Conservation (phyloP, 192 early-diverging fungal species). For the Entrophospora sp. region DNA sequence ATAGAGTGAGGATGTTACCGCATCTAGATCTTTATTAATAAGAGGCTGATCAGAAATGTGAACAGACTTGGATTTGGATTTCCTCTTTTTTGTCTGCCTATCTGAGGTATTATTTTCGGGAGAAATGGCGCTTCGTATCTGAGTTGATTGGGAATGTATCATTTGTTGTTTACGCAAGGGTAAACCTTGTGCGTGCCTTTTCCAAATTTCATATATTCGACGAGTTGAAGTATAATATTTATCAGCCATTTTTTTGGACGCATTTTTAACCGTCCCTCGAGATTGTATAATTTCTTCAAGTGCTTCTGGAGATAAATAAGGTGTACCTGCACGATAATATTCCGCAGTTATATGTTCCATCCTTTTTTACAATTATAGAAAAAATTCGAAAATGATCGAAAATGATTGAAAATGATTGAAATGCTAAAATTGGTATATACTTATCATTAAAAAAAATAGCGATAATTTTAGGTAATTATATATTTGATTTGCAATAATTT, state of each 20-base stretch:
- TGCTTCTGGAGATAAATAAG: slow-evolving; percentile 15
- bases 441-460: not conserved
- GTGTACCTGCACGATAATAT: slow-evolving; percentile 10
- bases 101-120: no score
- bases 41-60: no score
- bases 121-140: no score
- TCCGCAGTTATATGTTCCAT: slow-evolving; percentile 1
- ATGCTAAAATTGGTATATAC: not conserved
- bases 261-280: slow-evolving; percentile 8
- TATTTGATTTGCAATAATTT: no score
- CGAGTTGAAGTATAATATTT: slow-evolving; percentile 19
- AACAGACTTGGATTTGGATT: no score
- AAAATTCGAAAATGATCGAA: not conserved
- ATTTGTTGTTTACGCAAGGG: no score
- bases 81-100: no score
- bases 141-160: no score
- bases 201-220: slow-evolving; percentile 16
- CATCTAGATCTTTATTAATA: no score
- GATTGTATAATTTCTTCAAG: slow-evolving; percentile 12
- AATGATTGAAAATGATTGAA: no score
- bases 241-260: slow-evolving; percentile 4
- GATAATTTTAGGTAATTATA: slow-evolving; percentile 5
- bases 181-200: no score
- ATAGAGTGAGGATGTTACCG: no score
- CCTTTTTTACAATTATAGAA: slow-evolving; percentile 2